Percentiles rank a stretch among this genome's conserved stretches.
phyloP scores from a whole-genome alignment of 805 yeast species.

The Pachysolen tannophilus region DNA sequence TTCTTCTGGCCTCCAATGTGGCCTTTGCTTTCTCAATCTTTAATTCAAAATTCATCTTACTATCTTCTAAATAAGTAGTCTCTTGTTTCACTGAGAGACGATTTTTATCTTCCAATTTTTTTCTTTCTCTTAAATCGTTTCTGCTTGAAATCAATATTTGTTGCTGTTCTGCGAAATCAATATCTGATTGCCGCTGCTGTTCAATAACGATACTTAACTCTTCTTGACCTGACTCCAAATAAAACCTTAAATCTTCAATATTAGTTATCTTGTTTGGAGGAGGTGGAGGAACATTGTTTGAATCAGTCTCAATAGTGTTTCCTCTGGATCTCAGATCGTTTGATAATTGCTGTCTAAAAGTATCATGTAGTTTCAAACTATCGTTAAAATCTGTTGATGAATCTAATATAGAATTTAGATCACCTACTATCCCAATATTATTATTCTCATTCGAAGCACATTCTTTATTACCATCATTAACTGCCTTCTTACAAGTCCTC shows the following conservation, averaged over 20 bases:
- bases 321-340: slow-evolving; percentile 23
- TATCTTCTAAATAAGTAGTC: slow-evolving; percentile 32
- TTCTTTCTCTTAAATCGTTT: slow-evolving; percentile 29
- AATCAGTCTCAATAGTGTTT: slow-evolving; percentile 23
- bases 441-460: no score
- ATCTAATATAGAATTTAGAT: slow-evolving; percentile 11
- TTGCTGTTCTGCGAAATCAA: slow-evolving; percentile 32
- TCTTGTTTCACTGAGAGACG: slow-evolving; percentile 31
- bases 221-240: slow-evolving; percentile 33
- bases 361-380: slow-evolving; percentile 19
- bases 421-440: slow-evolving; percentile 11
- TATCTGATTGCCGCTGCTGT: slow-evolving; percentile 23
- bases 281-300: slow-evolving; percentile 10
- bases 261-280: slow-evolving; percentile 21
- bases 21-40: slow-evolving; percentile 26
- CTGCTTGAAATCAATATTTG: slow-evolving; percentile 23
- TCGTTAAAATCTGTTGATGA: slow-evolving; percentile 10
- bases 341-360: slow-evolving; percentile 19
- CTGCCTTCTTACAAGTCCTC: slow-evolving; percentile 25
- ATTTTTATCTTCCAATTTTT: slow-evolving; percentile 31
- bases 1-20: slow-evolving; percentile 18
- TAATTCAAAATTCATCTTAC: slow-evolving; percentile 26
- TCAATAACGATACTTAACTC: slow-evolving; percentile 27
- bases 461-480: not conserved
- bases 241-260: slow-evolving; percentile 33